phyloP scores from a whole-genome alignment of 1,284 basidiomycete species.

The Trichosporon sp. region DNA sequence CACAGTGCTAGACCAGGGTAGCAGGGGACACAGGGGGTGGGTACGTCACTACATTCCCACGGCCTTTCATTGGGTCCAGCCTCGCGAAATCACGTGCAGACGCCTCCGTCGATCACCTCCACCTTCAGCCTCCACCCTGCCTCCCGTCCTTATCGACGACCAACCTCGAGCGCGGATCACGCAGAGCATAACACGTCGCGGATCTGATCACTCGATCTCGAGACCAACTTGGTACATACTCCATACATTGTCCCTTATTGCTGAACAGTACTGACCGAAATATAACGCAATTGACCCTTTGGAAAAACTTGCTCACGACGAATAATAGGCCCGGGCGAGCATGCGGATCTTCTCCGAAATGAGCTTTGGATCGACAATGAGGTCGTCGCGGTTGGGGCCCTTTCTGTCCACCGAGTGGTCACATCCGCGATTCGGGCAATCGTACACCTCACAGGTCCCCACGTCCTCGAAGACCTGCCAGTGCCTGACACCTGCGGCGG shows the following conservation, averaged over 20 bases:
- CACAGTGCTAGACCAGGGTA: neutral
- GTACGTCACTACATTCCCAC: constrained; percentile 2
- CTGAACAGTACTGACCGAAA: neutral
- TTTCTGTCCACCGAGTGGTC: neutral
- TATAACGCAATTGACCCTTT: no score
- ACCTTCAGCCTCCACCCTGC: neutral
- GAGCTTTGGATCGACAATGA: constrained; percentile 5
- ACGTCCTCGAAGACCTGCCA: constrained; percentile 21
- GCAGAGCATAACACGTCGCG: no score
- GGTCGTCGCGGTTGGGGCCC: constrained; percentile 7
- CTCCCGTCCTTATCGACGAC: no score
- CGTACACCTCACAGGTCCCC: constrained; percentile 9
- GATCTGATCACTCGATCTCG: no score
- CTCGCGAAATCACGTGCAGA: neutral
- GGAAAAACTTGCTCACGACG: no score
- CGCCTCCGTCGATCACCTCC: neutral
- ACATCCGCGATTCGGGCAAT: constrained; percentile 14
- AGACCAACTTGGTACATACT: no score
- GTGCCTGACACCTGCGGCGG: constrained; percentile 25
- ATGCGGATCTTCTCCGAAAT: constrained; percentile 12
- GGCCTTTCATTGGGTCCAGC: neutral
- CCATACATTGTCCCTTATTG: no score
- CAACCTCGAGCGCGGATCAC: no score
- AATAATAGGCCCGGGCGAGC: neutral
- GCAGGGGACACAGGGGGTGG: no score